These are phyloP conservation scores for Microstegium vimineum DNA, from an alignment of 176 grass and related monocot genomes.

Conservation along the genomic window DNA sequence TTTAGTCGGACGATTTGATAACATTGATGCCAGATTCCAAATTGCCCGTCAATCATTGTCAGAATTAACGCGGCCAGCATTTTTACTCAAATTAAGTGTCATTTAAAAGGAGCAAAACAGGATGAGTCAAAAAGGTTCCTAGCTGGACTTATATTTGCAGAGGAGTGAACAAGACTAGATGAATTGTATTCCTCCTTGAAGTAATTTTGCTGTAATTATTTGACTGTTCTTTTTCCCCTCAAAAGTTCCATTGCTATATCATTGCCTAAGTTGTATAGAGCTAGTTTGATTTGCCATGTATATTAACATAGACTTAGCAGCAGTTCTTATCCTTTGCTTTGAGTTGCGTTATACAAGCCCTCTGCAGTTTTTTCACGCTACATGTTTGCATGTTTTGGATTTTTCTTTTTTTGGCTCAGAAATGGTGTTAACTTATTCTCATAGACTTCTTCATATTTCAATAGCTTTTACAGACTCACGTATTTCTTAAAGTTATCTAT, in stretches of 20 bases:
- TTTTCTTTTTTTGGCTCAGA: slow-evolving; percentile 9
- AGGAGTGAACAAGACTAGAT: background rate
- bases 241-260: background rate
- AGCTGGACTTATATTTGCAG: background rate
- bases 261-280: background rate
- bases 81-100: background rate
- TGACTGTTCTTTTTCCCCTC: background rate
- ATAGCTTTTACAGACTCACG: slow-evolving; percentile 3
- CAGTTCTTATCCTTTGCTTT: background rate
- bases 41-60: background rate
- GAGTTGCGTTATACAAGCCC: background rate
- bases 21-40: background rate
- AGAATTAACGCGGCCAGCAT: background rate
- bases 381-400: background rate
- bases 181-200: background rate
- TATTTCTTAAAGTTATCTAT: background rate
- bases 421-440: slow-evolving; percentile 2
- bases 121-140: background rate
- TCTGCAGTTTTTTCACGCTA: background rate
- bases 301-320: background rate
- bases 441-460: slow-evolving; percentile 15
- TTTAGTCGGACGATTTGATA: background rate
- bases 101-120: background rate
- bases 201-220: slow-evolving; percentile 9
- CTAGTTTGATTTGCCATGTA: background rate